Base-by-base conservation (phyloP, 768 basidiomycete genomes). In the Galerina sulciceps region DNA sequence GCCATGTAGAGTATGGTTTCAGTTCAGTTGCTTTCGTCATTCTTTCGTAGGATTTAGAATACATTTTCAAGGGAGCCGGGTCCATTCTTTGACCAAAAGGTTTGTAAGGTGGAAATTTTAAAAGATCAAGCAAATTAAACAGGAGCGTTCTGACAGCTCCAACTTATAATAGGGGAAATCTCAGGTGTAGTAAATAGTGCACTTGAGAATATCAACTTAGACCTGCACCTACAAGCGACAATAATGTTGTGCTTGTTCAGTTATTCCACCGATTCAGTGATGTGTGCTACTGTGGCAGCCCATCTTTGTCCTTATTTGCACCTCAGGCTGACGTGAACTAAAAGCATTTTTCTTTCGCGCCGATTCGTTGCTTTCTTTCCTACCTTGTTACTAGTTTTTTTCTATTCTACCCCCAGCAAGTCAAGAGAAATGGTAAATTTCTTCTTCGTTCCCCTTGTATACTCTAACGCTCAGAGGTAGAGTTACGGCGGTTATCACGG, bases 401-500 rank as follows among this genome's bases (percentile, higher is more conserved):
- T 46, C 38, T 46, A 36, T 40, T 36, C 43, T 36, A 1, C 18
- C 31, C 41, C 47, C n/a, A 15, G 26, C 23, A 50, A 55, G 53
- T 49, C 41, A 53, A 52, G 42, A 37, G 64, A 59, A 59, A 63
- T 67, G 48, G 61, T 55, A 36, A 42, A 18, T 46, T 22, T 15
- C 23, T 41, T 50, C 48, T 41, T 14, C 8, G 37, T 44, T 13
- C 8, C 15, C 37, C 55, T 10, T 15, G 5, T 10, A n/a, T 43
- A 9, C 20, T 13, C 22, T 31, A 45, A 51, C 51, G 26, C 40
- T 53, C n/a, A 35, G 44, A 43, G 65, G 6, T 62, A 81, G 80
- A 80, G 79, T 61, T 79, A 81, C 75, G 75, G 75, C 61, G 74
- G 75, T 60, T 76, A 80, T 46, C 74, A 77, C 37, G 73, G 78